Base-by-base conservation (phyloP, 768 basidiomycete species). In the Tubosaeta sp. region DNA sequence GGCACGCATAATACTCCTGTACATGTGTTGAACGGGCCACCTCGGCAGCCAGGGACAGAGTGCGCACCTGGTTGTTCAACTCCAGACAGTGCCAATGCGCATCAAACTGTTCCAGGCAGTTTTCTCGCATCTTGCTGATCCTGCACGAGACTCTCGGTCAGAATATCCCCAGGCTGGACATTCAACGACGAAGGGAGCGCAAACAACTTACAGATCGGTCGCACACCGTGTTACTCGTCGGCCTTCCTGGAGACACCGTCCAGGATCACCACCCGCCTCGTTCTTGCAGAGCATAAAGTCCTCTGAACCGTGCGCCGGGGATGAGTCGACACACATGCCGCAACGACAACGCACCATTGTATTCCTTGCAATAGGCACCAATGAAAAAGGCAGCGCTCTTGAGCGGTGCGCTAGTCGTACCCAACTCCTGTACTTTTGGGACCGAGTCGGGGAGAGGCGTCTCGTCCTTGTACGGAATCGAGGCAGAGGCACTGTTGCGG, bases 241-340 rank as follows among this genome's bases (percentile, higher is more conserved):
- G 11, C 97, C 97, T 71, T 98, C 97, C 78, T 90, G 89, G 74
- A 98, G 66, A 71, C 97, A 99, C 68, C 95, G 92, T 19, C 72
- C 91, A 10, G 95, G 93, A 64, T 95, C 86, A 27, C 60, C 54
- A 53, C 87, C 80, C 65, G 81, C 86, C 76, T 97, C 95, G 22
- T 83, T 76, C 75, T 98, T 98, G 81, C 97, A 99, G 48, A 97
- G 86, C 92, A 98, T 95, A 64, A 91, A 92, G 74, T 92, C 89
- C 80, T 92, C 90, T 91, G 65, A 46, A 49, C 50, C 50, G 44
- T 33, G 14, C 19, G 22, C 22, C 22, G 22, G 3, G 22, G 22
- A 22, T 22, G 22, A 22, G 22, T 22, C 3, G 22, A 22, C 43
- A 50, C 32, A 34, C 22, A 22, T 22, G 35, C 16, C 46, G 13